phyloP scores from a whole-genome alignment of 208 protist genomes.

The Wallacemonas sp. region DNA sequence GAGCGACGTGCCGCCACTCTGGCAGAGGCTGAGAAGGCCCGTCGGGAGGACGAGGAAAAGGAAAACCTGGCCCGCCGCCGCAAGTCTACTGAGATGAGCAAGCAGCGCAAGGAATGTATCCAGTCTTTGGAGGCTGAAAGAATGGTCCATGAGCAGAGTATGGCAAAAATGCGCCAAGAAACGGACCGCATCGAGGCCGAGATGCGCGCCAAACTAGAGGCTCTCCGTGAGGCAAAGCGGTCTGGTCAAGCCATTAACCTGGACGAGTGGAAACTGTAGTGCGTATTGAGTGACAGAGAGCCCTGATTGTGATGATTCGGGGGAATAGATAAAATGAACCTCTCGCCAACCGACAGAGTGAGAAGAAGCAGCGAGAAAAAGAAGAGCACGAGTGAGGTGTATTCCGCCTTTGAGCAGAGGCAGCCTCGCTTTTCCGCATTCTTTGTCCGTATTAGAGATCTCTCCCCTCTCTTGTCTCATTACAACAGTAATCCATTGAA shows the following conservation, averaged over 20 bases:
- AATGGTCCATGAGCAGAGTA: conserved; percentile 63
- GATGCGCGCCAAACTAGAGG: conserved; percentile 89
- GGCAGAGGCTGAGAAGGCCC: conserved; percentile 39
- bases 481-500: no score
- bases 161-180: conserved; percentile 77
- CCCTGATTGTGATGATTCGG: neutral
- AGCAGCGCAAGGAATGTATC: conserved; percentile 64
- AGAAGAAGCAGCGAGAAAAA: no score
- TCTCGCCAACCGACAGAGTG: no score
- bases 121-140: conserved; percentile 62
- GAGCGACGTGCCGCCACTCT: conserved; percentile 30
- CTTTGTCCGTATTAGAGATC: no score
- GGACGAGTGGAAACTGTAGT: conserved; percentile 80
- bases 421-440: no score
- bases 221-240: conserved; percentile 71
- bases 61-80: conserved; percentile 48
- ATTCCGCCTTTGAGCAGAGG: no score
- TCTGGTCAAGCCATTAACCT: conserved; percentile 79
- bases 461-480: no score
- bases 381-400: no score
- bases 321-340: no score
- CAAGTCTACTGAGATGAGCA: conserved; percentile 57
- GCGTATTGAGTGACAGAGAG: no score
- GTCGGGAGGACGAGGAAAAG: conserved; percentile 37
- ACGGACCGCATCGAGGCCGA: conserved; percentile 86